phyloP scores from a whole-genome alignment of 768 basidiomycete species.

The Psilocybe cyanescens region DNA sequence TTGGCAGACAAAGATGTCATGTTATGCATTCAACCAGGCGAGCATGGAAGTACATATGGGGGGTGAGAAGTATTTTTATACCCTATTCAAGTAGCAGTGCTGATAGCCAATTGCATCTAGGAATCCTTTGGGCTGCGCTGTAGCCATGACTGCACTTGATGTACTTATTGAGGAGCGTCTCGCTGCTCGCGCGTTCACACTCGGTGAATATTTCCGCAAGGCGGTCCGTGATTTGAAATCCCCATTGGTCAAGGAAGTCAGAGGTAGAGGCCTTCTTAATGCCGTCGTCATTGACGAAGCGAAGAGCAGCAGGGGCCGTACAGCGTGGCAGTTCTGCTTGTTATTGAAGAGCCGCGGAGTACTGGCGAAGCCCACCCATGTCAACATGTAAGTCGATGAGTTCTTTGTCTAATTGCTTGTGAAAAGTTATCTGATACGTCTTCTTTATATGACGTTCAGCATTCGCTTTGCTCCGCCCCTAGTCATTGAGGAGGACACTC shows the following conservation, averaged over 20 bases:
- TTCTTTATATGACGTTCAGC: conserved; percentile 40
- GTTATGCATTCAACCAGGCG: conserved; percentile 92
- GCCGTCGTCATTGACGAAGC: conserved; percentile 92
- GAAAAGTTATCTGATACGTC: not conserved
- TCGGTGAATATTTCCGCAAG: conserved; percentile 83
- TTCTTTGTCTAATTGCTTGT: not conserved
- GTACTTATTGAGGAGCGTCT: conserved; percentile 92
- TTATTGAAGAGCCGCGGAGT: conserved; percentile 90
- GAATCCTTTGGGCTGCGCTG: conserved; percentile 96
- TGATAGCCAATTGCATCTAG: conserved; percentile 35
- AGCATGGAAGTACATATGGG: conserved; percentile 96
- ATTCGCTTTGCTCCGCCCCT: conserved; percentile 97
- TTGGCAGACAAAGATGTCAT: conserved; percentile 91
- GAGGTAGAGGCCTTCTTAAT: conserved; percentile 89
- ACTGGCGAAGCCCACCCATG: conserved; percentile 95
- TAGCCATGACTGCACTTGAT: conserved; percentile 88
- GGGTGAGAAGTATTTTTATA: conserved; percentile 55
- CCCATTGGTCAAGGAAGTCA: conserved; percentile 77
- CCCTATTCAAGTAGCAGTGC: not conserved
- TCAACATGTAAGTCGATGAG: conserved; percentile 74
- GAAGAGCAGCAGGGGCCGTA: conserved; percentile 73
- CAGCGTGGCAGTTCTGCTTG: conserved; percentile 96
- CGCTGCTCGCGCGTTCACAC: conserved; percentile 72
- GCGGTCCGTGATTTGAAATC: conserved; percentile 62
- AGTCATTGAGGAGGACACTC: conserved; percentile 88